Evolutionary conservation across 1,284 basidiomycete genomes (phyloP).

Genomic region (Hortiboletus rubellus): DNA sequence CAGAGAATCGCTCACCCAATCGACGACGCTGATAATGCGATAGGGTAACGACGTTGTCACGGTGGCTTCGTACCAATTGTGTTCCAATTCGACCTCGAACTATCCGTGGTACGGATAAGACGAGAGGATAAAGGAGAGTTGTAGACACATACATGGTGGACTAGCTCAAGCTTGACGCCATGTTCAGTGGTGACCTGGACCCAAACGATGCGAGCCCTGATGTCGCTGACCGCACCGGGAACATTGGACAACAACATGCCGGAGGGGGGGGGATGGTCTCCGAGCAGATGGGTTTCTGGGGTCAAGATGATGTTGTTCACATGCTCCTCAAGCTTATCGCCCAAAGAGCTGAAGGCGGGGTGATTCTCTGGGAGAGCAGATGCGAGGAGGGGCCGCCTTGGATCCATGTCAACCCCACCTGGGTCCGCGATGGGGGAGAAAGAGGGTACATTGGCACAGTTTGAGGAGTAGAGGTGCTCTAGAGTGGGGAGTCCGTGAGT

Average conservation of each 20-base stretch:
- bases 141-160: conserved; percentile 28
- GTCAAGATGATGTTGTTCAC: conserved; percentile 51
- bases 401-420: conserved; percentile 25
- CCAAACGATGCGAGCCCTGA: conserved; percentile 67
- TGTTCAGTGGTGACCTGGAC: conserved; percentile 61
- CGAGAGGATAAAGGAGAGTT: too few relatives aligned
- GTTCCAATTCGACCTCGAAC: conserved; percentile 79
- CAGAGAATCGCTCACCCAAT: conserved; percentile 75
- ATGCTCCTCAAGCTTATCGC: conserved; percentile 49
- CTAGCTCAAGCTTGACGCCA: conserved; percentile 55
- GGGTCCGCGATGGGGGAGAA: neutral
- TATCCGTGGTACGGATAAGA: conserved; percentile 22
- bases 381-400: conserved; percentile 55
- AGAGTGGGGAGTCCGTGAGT: conserved; percentile 34
- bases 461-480: conserved; percentile 49
- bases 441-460: conserved; percentile 51
- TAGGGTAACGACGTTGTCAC: conserved; percentile 62
- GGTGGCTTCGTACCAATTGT: conserved; percentile 80
- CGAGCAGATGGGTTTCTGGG: conserved; percentile 48
- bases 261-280: conserved; percentile 39
- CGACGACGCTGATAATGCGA: conserved; percentile 71
- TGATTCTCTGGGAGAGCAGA: conserved; percentile 57
- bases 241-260: conserved; percentile 42
- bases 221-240: conserved; percentile 67
- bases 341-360: conserved; percentile 50